Evolutionary conservation across 1,139 yeast genomes (phyloP).

Genomic region (Sugiyamaella xylanicola): DNA sequence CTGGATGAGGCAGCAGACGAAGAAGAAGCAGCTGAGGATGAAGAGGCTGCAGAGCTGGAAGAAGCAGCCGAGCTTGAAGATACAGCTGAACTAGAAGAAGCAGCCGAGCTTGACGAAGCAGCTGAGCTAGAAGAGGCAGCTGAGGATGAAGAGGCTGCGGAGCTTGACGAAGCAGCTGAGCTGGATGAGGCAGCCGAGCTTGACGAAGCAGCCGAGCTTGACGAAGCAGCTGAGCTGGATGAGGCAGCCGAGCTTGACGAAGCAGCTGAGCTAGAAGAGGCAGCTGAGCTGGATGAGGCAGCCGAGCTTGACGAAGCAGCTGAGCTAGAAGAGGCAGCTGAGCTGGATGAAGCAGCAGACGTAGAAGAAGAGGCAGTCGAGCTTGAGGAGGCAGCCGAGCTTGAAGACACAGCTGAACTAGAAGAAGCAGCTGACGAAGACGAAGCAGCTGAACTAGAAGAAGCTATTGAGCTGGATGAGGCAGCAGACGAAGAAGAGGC

Average conservation of each 20-base stretch:
- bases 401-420: slow-evolving; percentile 10
- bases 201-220: slow-evolving; percentile 3
- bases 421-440: not conserved
- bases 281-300: slow-evolving; percentile 12
- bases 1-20: slow-evolving; percentile 5
- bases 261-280: slow-evolving; percentile 1
- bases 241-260: slow-evolving; percentile 1
- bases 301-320: slow-evolving; percentile 24
- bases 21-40: slow-evolving; percentile 4
- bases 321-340: slow-evolving; percentile 10
- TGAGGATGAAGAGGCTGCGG: not conserved
- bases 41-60: slow-evolving; percentile 9
- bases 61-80: slow-evolving; percentile 19
- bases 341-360: slow-evolving; percentile 1
- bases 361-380: not conserved
- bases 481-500: slow-evolving; percentile 8
- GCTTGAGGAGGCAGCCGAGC: slow-evolving; percentile 16
- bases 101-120: slow-evolving; percentile 5
- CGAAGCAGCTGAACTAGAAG: slow-evolving; percentile 9
- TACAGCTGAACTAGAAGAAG: not conserved
- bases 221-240: slow-evolving; percentile 14
- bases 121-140: slow-evolving; percentile 7
- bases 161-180: slow-evolving; percentile 4
- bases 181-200: not conserved
- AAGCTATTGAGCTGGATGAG: slow-evolving; percentile 13